Evolutionary conservation across 257 asterid genomes (phyloP).

Genomic region (Capsicum baccatum): DNA sequence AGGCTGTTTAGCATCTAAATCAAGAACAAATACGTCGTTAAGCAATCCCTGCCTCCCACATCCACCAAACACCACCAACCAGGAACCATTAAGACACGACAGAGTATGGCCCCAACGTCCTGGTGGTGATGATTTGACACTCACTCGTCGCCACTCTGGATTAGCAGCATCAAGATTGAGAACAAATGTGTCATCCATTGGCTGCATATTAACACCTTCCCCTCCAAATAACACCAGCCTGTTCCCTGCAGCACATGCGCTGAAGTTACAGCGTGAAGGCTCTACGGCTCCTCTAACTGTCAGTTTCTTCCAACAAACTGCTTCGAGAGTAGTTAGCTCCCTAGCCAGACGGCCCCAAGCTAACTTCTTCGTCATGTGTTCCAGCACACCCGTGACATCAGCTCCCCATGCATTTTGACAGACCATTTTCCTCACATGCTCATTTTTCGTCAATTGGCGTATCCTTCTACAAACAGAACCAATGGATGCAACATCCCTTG

Average conservation of each 20-base stretch:
- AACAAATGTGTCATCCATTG: constrained; percentile 92
- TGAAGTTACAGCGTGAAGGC: constrained; percentile 89
- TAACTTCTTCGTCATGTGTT: constrained; percentile 71
- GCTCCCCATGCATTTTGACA: constrained; percentile 96
- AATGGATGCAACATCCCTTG: constrained; percentile 88
- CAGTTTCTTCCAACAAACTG: constrained; percentile 78
- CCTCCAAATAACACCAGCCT: constrained; percentile 88
- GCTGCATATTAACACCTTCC: constrained; percentile 93
- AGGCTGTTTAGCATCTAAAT: constrained; percentile 82
- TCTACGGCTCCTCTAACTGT: constrained; percentile 85
- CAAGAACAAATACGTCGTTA: constrained; percentile 80
- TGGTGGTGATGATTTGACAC: constrained; percentile 79
- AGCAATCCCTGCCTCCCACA: constrained; percentile 84
- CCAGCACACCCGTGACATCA: constrained; percentile 82
- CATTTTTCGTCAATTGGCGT: constrained; percentile 74
- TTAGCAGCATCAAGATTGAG: constrained; percentile 73
- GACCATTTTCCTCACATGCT: constrained; percentile 81
- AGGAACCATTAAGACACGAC: constrained; percentile 77
- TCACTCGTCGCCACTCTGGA: constrained; percentile 83
- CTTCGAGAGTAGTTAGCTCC: constrained; percentile 90
- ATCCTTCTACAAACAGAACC: constrained; percentile 90
- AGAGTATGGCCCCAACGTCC: constrained; percentile 97
- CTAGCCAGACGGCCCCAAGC: constrained; percentile 94
- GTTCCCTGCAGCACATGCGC: constrained; percentile 92
- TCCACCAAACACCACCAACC: constrained; percentile 87